These are phyloP conservation scores for Pleodorina starrii DNA, from an alignment of 139 green algal species.

Conservation along the genomic window DNA sequence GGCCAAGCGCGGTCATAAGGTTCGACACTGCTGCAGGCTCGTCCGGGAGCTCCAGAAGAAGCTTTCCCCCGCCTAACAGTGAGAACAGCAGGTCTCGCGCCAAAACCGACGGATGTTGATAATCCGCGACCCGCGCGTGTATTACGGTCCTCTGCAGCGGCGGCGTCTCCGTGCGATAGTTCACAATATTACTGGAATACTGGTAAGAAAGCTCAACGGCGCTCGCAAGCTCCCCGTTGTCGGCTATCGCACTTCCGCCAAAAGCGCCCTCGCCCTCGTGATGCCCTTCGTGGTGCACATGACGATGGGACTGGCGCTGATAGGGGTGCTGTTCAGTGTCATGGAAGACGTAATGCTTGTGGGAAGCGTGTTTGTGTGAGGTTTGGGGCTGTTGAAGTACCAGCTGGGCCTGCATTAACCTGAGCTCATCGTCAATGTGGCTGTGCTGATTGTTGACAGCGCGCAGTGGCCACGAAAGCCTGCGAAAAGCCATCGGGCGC, in stretches of 20 bases:
- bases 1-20: conserved; percentile 37
- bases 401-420: conserved; percentile 19
- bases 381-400: not conserved
- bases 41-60: conserved; percentile 32
- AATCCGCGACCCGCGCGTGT: not conserved
- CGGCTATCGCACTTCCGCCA: not conserved
- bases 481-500: too few species aligned
- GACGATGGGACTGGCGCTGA: not conserved
- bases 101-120: not conserved
- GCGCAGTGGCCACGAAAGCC: not conserved
- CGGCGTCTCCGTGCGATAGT: not conserved
- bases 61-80: conserved; percentile 17
- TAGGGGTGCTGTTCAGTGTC: not conserved
- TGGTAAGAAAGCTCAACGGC: conserved; percentile 17
- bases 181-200: conserved; percentile 26
- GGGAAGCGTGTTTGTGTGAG: not conserved
- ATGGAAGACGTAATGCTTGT: not conserved
- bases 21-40: conserved; percentile 30
- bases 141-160: not conserved
- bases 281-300: conserved; percentile 25
- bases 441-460: conserved; percentile 47
- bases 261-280: not conserved
- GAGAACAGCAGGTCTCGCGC: not conserved
- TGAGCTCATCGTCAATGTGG: conserved; percentile 41
- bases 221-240: not conserved